phyloP scores from a whole-genome alignment of 805 yeast genomes.

The Grigorovia jiainica region DNA sequence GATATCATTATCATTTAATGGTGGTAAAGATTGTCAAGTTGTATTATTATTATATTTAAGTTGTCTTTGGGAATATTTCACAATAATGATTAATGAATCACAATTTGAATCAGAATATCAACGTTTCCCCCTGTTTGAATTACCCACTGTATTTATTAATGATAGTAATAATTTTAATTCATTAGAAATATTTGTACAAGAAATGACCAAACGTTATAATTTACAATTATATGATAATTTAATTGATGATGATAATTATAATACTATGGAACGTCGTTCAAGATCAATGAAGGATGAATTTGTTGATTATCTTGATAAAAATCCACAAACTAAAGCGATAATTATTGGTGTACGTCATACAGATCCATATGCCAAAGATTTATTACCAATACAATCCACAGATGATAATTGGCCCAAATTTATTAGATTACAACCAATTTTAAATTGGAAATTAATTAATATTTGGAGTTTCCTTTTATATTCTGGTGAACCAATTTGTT shows the following conservation, averaged over 20 bases:
- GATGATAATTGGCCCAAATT: conserved; percentile 91
- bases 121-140: conserved; percentile 14
- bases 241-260: conserved; percentile 20
- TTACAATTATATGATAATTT: conserved; percentile 36
- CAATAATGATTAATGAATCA: conserved; percentile 13
- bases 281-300: conserved; percentile 57
- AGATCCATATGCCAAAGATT: conserved; percentile 69
- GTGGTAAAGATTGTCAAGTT: conserved; percentile 94
- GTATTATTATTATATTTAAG: conserved; percentile 70
- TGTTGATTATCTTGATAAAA: conserved; percentile 41
- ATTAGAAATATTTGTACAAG: conserved; percentile 53
- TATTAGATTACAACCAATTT: conserved; percentile 73
- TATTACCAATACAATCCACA: conserved; percentile 58
- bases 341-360: conserved; percentile 81
- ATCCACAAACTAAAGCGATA: conserved; percentile 56
- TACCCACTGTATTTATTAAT: conserved; percentile 61
- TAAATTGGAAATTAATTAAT: conserved; percentile 78
- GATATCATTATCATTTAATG: conserved; percentile 79
- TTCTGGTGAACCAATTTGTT: conserved; percentile 58
- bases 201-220: conserved; percentile 45
- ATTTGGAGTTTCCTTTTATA: conserved; percentile 74
- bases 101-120: conserved; percentile 17
- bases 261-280: no score
- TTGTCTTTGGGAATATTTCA: conserved; percentile 30
- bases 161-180: conserved; percentile 65